Conservation (phyloP, 345 rosid species). For the Populus davidiana region DNA sequence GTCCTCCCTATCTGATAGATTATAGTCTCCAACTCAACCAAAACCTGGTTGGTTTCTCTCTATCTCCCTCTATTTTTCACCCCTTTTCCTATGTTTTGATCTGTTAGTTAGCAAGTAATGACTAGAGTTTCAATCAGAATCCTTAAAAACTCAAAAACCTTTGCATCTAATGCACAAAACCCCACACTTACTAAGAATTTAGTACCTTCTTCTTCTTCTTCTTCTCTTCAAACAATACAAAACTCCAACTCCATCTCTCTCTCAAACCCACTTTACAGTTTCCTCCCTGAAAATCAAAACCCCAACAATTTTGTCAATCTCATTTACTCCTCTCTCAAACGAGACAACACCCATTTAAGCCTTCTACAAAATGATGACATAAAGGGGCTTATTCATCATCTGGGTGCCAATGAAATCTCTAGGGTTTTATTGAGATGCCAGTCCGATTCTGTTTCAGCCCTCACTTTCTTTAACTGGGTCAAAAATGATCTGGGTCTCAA, state of each 20-base stretch:
- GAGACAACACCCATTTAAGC: not conserved
- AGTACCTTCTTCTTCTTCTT: not conserved
- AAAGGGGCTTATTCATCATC: conserved; percentile 16
- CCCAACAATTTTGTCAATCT: conserved; percentile 22
- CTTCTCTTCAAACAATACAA: conserved; percentile 11
- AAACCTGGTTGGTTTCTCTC: not conserved
- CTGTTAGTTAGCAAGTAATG: not conserved
- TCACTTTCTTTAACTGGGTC: conserved; percentile 30
- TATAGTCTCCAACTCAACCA: not conserved
- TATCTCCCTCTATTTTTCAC: not conserved
- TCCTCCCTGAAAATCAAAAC: conserved; percentile 26
- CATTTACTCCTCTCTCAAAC: conserved; percentile 20
- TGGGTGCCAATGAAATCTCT: conserved; percentile 22
- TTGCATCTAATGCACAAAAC: not conserved
- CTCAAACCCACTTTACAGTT: conserved; percentile 19
- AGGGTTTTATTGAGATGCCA: conserved; percentile 30
- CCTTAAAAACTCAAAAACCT: not conserved
- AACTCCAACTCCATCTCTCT: conserved; percentile 7
- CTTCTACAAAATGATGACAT: conserved; percentile 7
- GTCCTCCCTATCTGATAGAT: too few species aligned
- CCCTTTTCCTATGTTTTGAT: not conserved
- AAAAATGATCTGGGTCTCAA: conserved; percentile 20
- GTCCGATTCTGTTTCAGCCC: conserved; percentile 21
- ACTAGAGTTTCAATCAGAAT: not conserved
- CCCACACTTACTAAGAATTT: not conserved